Evolutionary conservation across 345 rosid species (phyloP).

Genomic region (Populus tremula): DNA sequence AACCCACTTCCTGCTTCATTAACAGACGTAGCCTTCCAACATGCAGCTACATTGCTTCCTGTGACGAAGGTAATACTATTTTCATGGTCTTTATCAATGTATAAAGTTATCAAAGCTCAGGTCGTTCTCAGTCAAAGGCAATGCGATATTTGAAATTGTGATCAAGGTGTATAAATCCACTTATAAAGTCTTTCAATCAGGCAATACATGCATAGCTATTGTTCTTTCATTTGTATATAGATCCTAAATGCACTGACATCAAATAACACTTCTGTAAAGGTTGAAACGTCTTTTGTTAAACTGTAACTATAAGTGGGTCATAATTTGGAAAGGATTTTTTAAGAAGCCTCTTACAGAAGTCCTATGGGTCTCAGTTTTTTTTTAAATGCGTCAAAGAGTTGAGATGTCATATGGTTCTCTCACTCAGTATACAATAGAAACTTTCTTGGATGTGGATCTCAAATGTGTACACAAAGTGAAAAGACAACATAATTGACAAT

Average conservation of each 20-base stretch:
- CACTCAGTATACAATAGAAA: too few species aligned
- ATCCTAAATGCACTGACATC: not conserved
- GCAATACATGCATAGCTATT: not conserved
- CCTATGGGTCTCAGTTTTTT: not conserved
- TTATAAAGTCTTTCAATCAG: not conserved
- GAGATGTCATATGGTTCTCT: not conserved
- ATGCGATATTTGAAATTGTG: not conserved
- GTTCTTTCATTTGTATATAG: not conserved
- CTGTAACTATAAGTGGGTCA: not conserved
- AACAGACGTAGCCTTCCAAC: slow-evolving; percentile 96
- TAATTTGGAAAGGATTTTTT: not conserved
- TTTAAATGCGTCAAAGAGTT: not conserved
- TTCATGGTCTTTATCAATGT: not conserved
- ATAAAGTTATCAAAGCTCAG: not conserved
- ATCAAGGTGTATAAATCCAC: not conserved
- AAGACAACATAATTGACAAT: not conserved
- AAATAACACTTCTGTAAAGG: not conserved
- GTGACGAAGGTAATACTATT: slow-evolving; percentile 69
- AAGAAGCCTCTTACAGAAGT: not conserved
- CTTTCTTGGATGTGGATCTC: not conserved
- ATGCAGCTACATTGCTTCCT: slow-evolving; percentile 97
- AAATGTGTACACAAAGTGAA: not conserved
- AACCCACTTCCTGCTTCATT: slow-evolving; percentile 88
- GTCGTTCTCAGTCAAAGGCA: not conserved
- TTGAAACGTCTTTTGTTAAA: not conserved